Evolutionary conservation across 2,329 filamentous ascomycete species (phyloP), one percentile per base, ranked within the genome.

Genomic region (Endothia cerciana): DNA sequence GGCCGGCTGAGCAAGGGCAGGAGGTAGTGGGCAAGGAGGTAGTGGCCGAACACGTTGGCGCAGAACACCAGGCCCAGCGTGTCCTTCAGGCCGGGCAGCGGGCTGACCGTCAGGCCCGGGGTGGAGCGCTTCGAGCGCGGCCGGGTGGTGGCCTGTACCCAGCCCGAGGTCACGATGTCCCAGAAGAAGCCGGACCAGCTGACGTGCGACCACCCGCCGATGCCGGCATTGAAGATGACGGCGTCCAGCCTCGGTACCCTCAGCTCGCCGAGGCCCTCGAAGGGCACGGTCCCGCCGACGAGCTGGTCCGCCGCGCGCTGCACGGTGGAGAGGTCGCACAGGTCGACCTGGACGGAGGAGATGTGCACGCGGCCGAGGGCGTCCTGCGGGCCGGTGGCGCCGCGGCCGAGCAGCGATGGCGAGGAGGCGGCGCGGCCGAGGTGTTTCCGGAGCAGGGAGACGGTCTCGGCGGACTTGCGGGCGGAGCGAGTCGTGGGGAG

Each of bases 11-110:
- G 84, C 13, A 97, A 81, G 0, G 92, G 90, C 70, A 91, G 84
- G 13, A 98, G 84, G 73, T 90, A 88, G 76, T 97, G 94, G 19
- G 87, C 87, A 30, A 99, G 87, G 73, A 97, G 80, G 76, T 99
- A 98, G 79, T 99, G 95, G 0, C 95, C 95, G 74, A 99, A 98
- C 38, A 97, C 85, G 74, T 98, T 98, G 60, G 94, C 90, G 75
- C 90, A 91, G 76, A 98, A 99, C 22, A 97, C 88, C 70, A 92
- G 85, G 3, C 93, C 94, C 0, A 99, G 80, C 5, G 88, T 85
- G 19, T 79, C 71, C 53, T 56, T 17, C 51, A 58, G 79, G 77
- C 67, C 80, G 79, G n/a, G 86, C 80, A 76, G 56, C 2, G 76
- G 75, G 66, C 73, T 80, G 40, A 87, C 71, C 2, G 80, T 75